Evolutionary conservation across 2,329 filamentous ascomycete species (phyloP), one percentile per base, ranked within the genome.

Genomic region (Boeremia lycopersici): DNA sequence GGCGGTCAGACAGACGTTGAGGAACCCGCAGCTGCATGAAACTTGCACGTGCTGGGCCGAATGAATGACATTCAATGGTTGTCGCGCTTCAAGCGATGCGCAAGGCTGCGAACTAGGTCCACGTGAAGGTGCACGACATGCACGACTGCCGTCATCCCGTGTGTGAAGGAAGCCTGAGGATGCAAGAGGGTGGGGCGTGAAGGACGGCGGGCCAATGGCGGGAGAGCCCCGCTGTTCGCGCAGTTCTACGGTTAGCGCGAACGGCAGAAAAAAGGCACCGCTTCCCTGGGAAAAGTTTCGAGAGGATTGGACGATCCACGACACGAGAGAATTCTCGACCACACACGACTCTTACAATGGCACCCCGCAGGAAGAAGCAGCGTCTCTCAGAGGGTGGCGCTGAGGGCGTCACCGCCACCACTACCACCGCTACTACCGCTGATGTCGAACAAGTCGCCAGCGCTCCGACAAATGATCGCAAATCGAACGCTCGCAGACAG

Each of bases 401-500:
- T 12, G 66, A 73, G 42, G 66, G 64, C 48, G 65, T 68, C 35
- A 70, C 19, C 19, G 19, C 19, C 19, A 5, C 19, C 5, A 23
- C 19, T 23, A 2, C 19, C 19, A 23, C 19, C 19, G 5, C 70
- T 35, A 61, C 71, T 8, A 60, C 62, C 19, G 3, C 33, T 11
- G 67, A 71, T 34, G 33, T 39, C 40, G 67, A 68, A 33, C 50
- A 63, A 33, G 30, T 62, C 28, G 48, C 65, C 31, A 48, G 48
- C 34, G 54, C 50, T 31, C 48, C 53, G 9, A 34, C 53, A 23
- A 55, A 59, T 31, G 64, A 59, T 25, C 52, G 56, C 50, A 75
- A 67, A 59, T 67, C 59, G 55, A 67, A 57, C 61, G 74, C 61
- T 72, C 93, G 40, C 52, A 61, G 64, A 57, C 68, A 71, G 57